Base-by-base conservation (phyloP, 176 grass and related monocot species). In the Bonia amplexicaulis region DNA sequence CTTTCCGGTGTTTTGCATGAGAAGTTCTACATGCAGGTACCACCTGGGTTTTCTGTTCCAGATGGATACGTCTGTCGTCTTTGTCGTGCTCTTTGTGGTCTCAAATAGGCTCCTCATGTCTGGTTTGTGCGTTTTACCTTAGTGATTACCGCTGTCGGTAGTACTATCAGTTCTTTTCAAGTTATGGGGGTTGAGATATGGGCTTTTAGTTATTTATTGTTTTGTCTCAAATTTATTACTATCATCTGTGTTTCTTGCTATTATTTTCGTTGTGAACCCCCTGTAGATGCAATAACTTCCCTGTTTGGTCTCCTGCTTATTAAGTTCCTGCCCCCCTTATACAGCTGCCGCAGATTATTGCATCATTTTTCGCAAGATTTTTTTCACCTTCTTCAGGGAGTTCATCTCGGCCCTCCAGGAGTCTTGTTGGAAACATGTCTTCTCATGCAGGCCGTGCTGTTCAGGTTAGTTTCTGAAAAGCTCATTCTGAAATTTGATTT, bases 301-400 rank as follows among this genome's bases (percentile, higher is more conserved):
- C n/a, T 74, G 10, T 88, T 70, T 72, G 65, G 26, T 84, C 19
- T 78, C 58, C 14, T n/a, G n/a, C n/a, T 75, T 76, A 59, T 60
- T 41, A 49, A 58, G 51, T 75, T 45, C 40, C 26, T 85, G 44
- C 61, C 55, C 1, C 1, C 19, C 27, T 44, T 71, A 10, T 90
- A 83, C 90, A 94, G 93, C 41, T 92, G 22, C 93, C 90, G 31
- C 68, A 80, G 69, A 76, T 80, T 49, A 58, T 94, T 86, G 66
- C 93, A 41, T 88, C 87, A 88, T 69, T 87, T 83, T 87, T 94
- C 17, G 84, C 90, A 77, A 82, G 90, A 89, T 69, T 88, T 78
- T 90, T 90, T 35, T 44, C 82, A 40, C 59, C 92, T 73, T 77
- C 85, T 41, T 66, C 71, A 1, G 66, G 74, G 74, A 72, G 48